Base-by-base conservation (phyloP, 2,329 filamentous ascomycete genomes). In the Neofusicoccum ribis region DNA sequence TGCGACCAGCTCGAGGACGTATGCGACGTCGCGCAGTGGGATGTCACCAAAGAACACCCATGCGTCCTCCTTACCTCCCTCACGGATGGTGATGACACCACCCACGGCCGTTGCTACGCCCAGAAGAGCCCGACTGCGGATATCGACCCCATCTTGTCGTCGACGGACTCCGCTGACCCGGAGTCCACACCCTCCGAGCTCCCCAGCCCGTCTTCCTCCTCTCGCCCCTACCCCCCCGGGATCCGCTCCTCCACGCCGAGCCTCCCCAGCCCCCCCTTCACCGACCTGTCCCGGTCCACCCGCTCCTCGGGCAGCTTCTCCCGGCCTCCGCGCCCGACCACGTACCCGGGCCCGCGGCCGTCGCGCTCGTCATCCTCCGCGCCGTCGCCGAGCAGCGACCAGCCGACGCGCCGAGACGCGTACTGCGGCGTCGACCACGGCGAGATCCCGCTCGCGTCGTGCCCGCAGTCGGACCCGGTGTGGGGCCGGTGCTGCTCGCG, bases 401-500 rank as follows among this genome's bases (percentile, higher is more conserved):
- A 36, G 17, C 17, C 9, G 37, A 14, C 6, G 52, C 36, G 37
- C 37, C 2, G 0, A 1, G 17, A 43, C 52, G 9, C 52, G 17
- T 31, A 31, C 36, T 41, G 52, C 20, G 52, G 37, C 37, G 0
- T 2, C 9, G 37, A 14, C n/a, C 37, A 41, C 36, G 52, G 37
- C 20, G 12, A 12, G 11, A 56, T 43, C 37, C 37, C 36, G 20
- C 43, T 43, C 52, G 6, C 37, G 37, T 41, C 52, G 37, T 56
- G 52, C 36, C 52, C 52, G 52, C 36, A 23, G 23, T 7, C 17
- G 20, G 36, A 56, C 52, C 5, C 17, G 9, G 12, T 56, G 12
- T 56, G 15, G 17, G 59, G 59, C 12, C 46, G 27, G 20, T 62
- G 59, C 59, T 62, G 59, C 46, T 62, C 59, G n/a, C 46, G 17